Base-by-base conservation (phyloP, 2,329 filamentous ascomycete genomes). In the Aspergillus piperis region DNA sequence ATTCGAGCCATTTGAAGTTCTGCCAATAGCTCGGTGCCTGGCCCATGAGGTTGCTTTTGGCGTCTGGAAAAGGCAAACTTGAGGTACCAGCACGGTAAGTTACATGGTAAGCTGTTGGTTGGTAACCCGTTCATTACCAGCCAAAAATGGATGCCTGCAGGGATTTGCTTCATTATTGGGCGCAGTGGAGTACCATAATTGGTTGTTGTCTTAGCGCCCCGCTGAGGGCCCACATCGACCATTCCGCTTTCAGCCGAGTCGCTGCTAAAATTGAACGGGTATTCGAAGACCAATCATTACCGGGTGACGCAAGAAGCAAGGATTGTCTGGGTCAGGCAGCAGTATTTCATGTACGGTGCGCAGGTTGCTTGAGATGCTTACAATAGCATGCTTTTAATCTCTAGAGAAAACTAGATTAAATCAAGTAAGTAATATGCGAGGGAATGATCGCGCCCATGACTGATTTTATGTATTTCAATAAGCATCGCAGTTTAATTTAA, bases 261-360 rank as follows among this genome's bases (percentile, higher is more conserved):
- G 47, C 30, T 50, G 25, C 47, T 50, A 50, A 30, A 50, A 32
- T 32, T 17, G 47, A 27, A 50, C 25, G 47, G 47, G 25, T 27
- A 50, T 17, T 30, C 47, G 47, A 27, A 8, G n/a, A 27, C 25
- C 47, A 25, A 30, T 50, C 47, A 50, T 50, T 30, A 17, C 47
- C 23, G 19, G 11, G 48, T 56, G 25, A 39, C 51, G 58, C 39
- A 48, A 30, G 7, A 60, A 19, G 54, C 13, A 60, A 62, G 59
- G 59, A 51, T 42, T 11, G 2, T 38, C n/a, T 6, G 30, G 54
- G 32, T 48, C 47, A 47, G 54, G 54, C 36, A 48, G 54, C 56
- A 47, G 27, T 39, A 58, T 58, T 58, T 50, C 47, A 50, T 50
- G 47, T 50, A 50, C 47, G 25, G 15, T 27, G 47, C n/a, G 27